These are phyloP conservation scores for Meredithiella fracta DNA, from an alignment of 2,329 filamentous ascomycete genomes.

Conservation along the genomic window DNA sequence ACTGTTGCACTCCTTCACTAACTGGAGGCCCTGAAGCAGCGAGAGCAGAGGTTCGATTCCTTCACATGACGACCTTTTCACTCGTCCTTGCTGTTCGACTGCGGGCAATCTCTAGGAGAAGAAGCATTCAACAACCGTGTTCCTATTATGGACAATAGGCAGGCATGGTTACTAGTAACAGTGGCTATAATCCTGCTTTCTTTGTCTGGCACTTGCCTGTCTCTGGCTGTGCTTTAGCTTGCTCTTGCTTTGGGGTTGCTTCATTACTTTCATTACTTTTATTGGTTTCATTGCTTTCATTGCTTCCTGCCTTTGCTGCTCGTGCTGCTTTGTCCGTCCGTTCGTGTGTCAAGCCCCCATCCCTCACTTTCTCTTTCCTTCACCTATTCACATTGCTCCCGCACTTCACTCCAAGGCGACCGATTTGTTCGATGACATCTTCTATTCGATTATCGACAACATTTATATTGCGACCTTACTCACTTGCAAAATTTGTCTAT, in stretches of 20 bases:
- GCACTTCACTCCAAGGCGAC: background rate
- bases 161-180: no score
- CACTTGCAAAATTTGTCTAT: background rate
- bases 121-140: no score
- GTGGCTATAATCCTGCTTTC: background rate
- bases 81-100: no score
- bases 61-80: no score
- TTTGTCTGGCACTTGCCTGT: background rate
- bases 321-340: background rate
- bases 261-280: background rate
- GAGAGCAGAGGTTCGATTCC: no score
- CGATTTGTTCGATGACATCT: background rate
- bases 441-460: background rate
- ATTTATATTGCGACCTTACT: background rate
- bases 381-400: background rate
- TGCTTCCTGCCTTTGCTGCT: background rate
- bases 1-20: no score
- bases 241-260: background rate
- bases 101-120: no score
- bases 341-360: slow-evolving; percentile 1
- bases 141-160: no score
- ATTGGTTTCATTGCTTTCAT: background rate
- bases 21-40: no score
- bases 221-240: background rate
- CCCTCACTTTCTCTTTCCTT: background rate